Evolutionary conservation across 108 stramenopile genomes (phyloP).

Genomic region (Cyclostephanos invisitatus): DNA sequence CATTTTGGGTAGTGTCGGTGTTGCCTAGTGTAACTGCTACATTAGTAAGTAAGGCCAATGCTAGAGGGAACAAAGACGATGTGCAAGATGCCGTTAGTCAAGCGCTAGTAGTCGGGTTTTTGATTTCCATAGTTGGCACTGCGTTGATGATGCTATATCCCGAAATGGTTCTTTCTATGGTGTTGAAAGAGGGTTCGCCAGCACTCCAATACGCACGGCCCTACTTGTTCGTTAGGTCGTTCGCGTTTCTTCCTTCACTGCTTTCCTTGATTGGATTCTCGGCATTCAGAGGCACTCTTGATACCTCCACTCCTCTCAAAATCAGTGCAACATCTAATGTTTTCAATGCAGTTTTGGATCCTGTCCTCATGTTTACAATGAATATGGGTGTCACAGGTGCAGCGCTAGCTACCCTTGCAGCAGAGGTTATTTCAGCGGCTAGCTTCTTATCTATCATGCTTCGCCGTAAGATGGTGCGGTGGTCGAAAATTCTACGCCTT

Average conservation of each 20-base stretch:
- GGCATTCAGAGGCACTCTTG: slow-evolving; percentile 62
- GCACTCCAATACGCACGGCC: slow-evolving; percentile 85
- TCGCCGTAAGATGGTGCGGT: slow-evolving; percentile 57
- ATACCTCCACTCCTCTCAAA: slow-evolving; percentile 85
- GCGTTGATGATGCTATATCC: slow-evolving; percentile 65
- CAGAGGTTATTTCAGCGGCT: slow-evolving; percentile 73
- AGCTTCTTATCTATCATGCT: slow-evolving; percentile 63
- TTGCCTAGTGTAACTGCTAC: slow-evolving; percentile 87
- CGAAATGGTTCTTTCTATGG: slow-evolving; percentile 22
- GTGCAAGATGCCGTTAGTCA: slow-evolving; percentile 83
- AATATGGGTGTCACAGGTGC: slow-evolving; percentile 87
- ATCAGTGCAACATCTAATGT: slow-evolving; percentile 77
- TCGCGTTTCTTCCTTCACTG: slow-evolving; percentile 86
- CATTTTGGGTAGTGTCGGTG: slow-evolving; percentile 85
- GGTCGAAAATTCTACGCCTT: slow-evolving; percentile 59
- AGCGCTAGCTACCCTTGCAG: slow-evolving; percentile 78
- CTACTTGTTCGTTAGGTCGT: slow-evolving; percentile 79
- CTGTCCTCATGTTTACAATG: slow-evolving; percentile 79
- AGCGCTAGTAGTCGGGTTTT: slow-evolving; percentile 73
- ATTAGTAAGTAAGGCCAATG: slow-evolving; percentile 82
- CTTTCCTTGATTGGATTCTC: slow-evolving; percentile 68
- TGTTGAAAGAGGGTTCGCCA: slow-evolving; percentile 58
- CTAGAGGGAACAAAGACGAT: slow-evolving; percentile 67
- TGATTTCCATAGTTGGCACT: slow-evolving; percentile 71
- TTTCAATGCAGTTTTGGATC: slow-evolving; percentile 84